These are phyloP conservation scores for Pleurotus giganteus DNA, from an alignment of 768 basidiomycete species.

Conservation along the genomic window DNA sequence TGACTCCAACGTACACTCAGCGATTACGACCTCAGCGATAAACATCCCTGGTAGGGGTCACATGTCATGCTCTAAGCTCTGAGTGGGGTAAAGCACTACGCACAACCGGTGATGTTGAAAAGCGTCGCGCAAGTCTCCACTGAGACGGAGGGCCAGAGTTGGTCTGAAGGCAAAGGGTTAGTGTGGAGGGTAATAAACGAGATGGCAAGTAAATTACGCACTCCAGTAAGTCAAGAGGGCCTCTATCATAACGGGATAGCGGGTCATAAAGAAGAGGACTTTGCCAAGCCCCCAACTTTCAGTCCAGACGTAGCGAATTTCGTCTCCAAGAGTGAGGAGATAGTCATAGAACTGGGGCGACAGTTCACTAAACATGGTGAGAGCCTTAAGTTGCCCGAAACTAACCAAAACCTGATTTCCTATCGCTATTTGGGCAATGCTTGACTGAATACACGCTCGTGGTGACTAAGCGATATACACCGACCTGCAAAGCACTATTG, in stretches of 20 bases:
- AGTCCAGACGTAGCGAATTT: neutral
- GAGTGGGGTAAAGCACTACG: neutral
- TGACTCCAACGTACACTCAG: neutral
- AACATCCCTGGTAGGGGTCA: slow-evolving; percentile 1
- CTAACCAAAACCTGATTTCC: neutral
- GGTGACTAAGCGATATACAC: neutral
- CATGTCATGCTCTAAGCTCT: neutral
- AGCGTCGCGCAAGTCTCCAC: neutral
- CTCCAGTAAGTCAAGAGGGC: slow-evolving; percentile 4
- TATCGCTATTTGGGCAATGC: neutral
- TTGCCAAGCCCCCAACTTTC: neutral
- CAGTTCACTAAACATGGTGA: neutral
- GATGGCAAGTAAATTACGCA: neutral
- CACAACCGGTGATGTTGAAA: slow-evolving; percentile 1
- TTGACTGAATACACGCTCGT: neutral
- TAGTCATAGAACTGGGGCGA: neutral
- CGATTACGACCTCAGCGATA: neutral
- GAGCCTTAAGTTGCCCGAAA: neutral
- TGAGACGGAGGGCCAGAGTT: neutral
- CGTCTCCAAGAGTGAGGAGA: neutral
- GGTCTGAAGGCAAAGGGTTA: neutral
- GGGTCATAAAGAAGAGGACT: neutral
- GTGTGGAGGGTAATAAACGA: neutral
- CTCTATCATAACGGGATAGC: slow-evolving; percentile 4
- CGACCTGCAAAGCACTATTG: neutral